phyloP scores from a whole-genome alignment of 768 basidiomycete genomes.

The Tylopilus cervinicoccineus region DNA sequence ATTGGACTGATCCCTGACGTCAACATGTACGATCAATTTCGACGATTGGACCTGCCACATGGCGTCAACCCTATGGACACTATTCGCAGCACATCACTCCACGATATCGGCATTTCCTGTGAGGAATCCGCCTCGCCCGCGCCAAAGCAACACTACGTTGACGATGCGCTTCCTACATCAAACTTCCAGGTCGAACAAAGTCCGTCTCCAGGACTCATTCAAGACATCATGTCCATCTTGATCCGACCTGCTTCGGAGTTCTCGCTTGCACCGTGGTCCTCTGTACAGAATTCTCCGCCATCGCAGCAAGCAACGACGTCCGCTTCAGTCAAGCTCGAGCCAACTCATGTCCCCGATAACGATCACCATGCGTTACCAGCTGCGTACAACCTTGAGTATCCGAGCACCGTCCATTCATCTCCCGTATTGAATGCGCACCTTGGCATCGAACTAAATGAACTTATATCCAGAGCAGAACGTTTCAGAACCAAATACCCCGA shows the following conservation, averaged over 20 bases:
- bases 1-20: slow-evolving; percentile 32
- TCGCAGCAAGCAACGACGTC: neutral
- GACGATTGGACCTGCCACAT: slow-evolving; percentile 13
- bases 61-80: slow-evolving; percentile 42
- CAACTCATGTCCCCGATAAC: neutral
- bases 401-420: slow-evolving; percentile 24
- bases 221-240: slow-evolving; percentile 31
- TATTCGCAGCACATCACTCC: slow-evolving; percentile 14
- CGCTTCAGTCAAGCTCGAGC: neutral
- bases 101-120: neutral
- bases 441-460: slow-evolving; percentile 52
- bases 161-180: neutral
- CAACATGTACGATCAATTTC: slow-evolving; percentile 32
- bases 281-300: neutral
- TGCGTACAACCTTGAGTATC: neutral
- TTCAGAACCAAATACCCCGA: slow-evolving; percentile 53
- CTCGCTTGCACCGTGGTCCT: slow-evolving; percentile 5
- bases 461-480: slow-evolving; percentile 51
- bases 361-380: neutral
- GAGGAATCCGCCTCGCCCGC: neutral
- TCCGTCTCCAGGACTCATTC: slow-evolving; percentile 28
- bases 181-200: slow-evolving; percentile 7
- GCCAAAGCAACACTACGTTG: neutral
- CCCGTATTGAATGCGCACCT: slow-evolving; percentile 63
- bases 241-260: slow-evolving; percentile 14